These are phyloP conservation scores for Xylaria multiplex DNA, from an alignment of 2,329 filamentous ascomycete genomes.

Conservation along the genomic window DNA sequence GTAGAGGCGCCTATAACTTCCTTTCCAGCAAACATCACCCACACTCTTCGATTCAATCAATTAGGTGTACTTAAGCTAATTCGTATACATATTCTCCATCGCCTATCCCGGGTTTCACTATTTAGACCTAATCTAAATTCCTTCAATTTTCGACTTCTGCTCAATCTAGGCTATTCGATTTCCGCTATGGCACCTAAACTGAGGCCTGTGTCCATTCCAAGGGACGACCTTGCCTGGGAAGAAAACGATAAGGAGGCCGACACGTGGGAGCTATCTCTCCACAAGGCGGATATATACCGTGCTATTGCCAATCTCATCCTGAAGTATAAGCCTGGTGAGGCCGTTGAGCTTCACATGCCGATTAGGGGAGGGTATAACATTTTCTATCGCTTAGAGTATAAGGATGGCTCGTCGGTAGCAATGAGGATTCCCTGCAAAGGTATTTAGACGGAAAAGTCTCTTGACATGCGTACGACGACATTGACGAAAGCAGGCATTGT, in stretches of 20 bases:
- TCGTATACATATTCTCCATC: no score
- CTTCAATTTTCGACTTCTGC: no score
- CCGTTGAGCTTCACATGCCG: no score
- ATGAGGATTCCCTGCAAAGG: constrained; percentile 48
- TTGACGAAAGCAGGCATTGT: constrained; percentile 23
- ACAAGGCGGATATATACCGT: constrained; percentile 36
- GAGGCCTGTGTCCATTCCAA: constrained; percentile 40
- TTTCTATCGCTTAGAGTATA: no score
- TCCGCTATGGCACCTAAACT: constrained; percentile 42
- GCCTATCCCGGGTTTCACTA: no score
- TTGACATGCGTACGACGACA: not conserved
- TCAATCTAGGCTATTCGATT: not conserved
- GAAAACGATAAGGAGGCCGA: constrained; percentile 42
- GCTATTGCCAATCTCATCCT: constrained; percentile 41
- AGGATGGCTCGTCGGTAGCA: constrained; percentile 46
- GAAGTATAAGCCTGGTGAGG: constrained; percentile 42
- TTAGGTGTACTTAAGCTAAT: no score
- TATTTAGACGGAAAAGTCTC: not conserved
- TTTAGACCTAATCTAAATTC: no score
- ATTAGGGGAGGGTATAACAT: constrained; percentile 11
- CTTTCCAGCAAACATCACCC: no score
- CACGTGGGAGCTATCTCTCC: constrained; percentile 42
- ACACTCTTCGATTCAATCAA: no score
- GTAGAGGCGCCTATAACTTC: no score
- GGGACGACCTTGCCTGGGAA: constrained; percentile 48